Evolutionary conservation across 805 yeast species (phyloP), one percentile per base, ranked within the genome.

Genomic region (Kodamaea laetipori): DNA sequence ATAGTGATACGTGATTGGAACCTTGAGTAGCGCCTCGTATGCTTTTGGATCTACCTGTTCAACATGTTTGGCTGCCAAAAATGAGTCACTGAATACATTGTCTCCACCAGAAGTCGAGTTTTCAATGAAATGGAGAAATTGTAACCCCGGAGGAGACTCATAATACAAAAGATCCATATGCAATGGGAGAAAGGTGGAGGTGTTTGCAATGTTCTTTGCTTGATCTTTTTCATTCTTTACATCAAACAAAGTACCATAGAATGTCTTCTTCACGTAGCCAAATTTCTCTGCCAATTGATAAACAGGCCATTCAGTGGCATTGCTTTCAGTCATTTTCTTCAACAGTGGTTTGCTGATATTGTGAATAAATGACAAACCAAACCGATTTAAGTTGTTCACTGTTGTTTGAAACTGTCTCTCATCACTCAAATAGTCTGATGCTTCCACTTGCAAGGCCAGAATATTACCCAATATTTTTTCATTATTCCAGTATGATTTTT

Each of bases 91-190:
- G 66, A 83, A 86, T 9, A 81, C 61, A 37, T 79, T 82, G 50
- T 82, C 86, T 8, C 90, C 92, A 9, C 88, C 90, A 7, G 52
- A 51, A 8, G 83, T 77, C 9, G 76, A 64, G 53, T 80, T 78
- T 37, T 71, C 61, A 27, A 81, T 73, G 41, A 78, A 73, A 52
- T 86, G 94, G 34, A 86, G 68, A 30, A 84, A 58, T 60, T 86
- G 90, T 34, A 86, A 64, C 0, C 92, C 92, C 1, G 95, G 95
- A 2, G 90, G 90, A 8, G 89, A 80, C 58, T 86, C 90, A 56
- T 84, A 81, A 63, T 85, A 86, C 36, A 81, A 70, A 18, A 86
- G 69, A 55, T 86, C 94, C 84, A 84, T 86, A 54, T 86, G 95
- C 39, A 86, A 67, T 2, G 90, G 90, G 31, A 86, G 69, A 51